Base-by-base conservation (phyloP, 2,329 filamentous ascomycete genomes). In the Parascedosporium putredinis region DNA sequence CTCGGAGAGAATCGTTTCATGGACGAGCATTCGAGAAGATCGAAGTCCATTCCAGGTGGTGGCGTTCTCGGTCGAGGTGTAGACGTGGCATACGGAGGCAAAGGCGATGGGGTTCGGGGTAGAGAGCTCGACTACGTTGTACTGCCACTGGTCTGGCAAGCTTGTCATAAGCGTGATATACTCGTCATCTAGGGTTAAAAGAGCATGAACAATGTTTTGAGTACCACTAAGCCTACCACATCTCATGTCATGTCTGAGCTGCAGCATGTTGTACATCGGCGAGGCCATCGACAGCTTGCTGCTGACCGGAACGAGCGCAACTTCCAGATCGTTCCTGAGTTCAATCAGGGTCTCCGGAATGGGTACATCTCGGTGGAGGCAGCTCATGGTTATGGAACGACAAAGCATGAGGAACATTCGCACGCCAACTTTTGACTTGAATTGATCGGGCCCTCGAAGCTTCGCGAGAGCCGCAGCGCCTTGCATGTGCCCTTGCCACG, bases 341-440 rank as follows among this genome's bases (percentile, higher is more conserved):
- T 73, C 64, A 25, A 70, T 60, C 51, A 79, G 63, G 29, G 66
- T 59, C n/a, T 64, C 56, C 3, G 75, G 75, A 63, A 78, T 69
- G 10, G 71, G 67, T 24, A 70, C 59, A 29, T 69, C 68, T 47
- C 67, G 67, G 53, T 76, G 73, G 23, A 76, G 67, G 56, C 74
- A 77, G 55, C 68, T 73, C 53, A 78, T 70, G 51, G 76, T 63
- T 29, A 75, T 66, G 49, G 68, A 71, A 50, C 76, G 68, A 27
- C 67, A 73, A 25, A 78, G 64, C 68, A 77, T 75, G 50, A 72
- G 64, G 56, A 79, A 78, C 71, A 79, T 73, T 50, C 70, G 65
- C 33, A 67, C 62, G 3, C 75, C 74, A 2, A 68, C 68, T 38
- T 60, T 60, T 9, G 68, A 72, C 34, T 57, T 59, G 54, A 78